Evolutionary conservation across 257 asterid genomes (phyloP), one percentile per base, ranked within the genome.

Genomic region (Nicotiana attenuata): DNA sequence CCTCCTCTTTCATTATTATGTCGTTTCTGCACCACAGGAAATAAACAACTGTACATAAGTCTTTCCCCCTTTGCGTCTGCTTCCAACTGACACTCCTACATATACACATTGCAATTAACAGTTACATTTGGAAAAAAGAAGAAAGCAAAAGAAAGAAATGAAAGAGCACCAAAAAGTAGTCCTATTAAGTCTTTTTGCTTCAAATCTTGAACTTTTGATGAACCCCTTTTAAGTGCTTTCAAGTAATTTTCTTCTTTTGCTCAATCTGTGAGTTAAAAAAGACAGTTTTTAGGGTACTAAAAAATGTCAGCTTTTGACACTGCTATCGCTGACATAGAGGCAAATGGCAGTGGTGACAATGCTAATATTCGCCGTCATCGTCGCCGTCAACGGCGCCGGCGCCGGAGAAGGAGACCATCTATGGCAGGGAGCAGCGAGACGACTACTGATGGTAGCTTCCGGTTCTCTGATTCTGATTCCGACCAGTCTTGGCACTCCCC

Each of bases 381-480:
- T 1, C 88, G 86, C 20, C 87, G 82, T 73, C 79, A 50, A 24
- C 41, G 80, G 0, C 68, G 90, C 0, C 82, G 87, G 1, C 83
- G 89, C 0, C 81, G 92, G 26, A 68, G 88, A 5, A 83, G 81
- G 57, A 84, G 86, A 33, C 85, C 86, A 5, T 82, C 89, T 5
- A 59, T 83, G 68, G 87, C 88, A 0, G 87, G 82, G 50, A 87
- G 92, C 82, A 87, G 92, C 69, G 90, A 87, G 90, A 87, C 90
- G 0, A 87, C 90, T 33, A 85, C 92, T 15, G 90, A 89, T 24
- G 88, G 90, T 19, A 89, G 92, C 82, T 85, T 87, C 60, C 83
- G 90, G 56, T 89, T 89, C 81, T 85, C 92, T 3, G 90, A 89
- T 33, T 80, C 88, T 65, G 90, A 87, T 53, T 71, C 83, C 4